phyloP scores from a whole-genome alignment of 306 rosid species.

The Lathyrus sativus region DNA sequence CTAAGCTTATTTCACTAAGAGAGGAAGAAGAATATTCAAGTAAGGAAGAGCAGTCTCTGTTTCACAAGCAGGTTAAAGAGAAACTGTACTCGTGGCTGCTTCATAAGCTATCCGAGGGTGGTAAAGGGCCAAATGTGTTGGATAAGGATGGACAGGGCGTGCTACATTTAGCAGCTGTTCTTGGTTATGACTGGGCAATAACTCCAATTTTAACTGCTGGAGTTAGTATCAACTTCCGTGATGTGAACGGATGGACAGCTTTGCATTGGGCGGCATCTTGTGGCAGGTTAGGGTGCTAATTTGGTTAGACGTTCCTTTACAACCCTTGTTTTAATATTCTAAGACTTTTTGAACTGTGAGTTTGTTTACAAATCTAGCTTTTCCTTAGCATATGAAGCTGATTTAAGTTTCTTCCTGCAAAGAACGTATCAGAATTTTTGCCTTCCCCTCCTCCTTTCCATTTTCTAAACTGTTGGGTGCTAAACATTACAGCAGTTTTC shows the following conservation, averaged over 20 bases:
- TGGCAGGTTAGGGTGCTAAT: slow-evolving; percentile 69
- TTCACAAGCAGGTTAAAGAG: slow-evolving; percentile 62
- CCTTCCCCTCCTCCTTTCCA: slow-evolving; percentile 2
- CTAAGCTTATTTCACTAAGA: slow-evolving; percentile 63
- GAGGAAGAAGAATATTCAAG: slow-evolving; percentile 65
- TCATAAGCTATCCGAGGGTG: slow-evolving; percentile 66
- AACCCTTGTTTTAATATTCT: background rate
- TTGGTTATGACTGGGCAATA: slow-evolving; percentile 86
- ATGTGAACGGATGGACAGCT: slow-evolving; percentile 87
- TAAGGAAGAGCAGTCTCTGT: slow-evolving; percentile 46
- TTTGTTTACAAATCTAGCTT: slow-evolving; percentile 22
- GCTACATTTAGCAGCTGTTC: slow-evolving; percentile 77
- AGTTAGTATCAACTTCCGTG: slow-evolving; percentile 85
- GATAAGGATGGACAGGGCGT: slow-evolving; percentile 76
- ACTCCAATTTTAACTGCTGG: slow-evolving; percentile 69
- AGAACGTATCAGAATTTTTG: background rate
- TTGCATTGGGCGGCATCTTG: slow-evolving; percentile 88
- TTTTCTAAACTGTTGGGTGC: slow-evolving; percentile 23
- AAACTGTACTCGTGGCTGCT: slow-evolving; percentile 83
- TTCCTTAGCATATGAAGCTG: slow-evolving; percentile 23
- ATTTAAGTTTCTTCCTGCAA: slow-evolving; percentile 21
- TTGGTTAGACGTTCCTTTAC: slow-evolving; percentile 20
- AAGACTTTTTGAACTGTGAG: slow-evolving; percentile 4
- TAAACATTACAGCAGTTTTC: slow-evolving; percentile 4
- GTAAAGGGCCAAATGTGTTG: slow-evolving; percentile 78